Percentiles rank a stretch among this genome's conserved stretches.
These are phyloP conservation scores for Solanum boliviense DNA, from an alignment of 257 asterid species.

Conservation along the genomic window DNA sequence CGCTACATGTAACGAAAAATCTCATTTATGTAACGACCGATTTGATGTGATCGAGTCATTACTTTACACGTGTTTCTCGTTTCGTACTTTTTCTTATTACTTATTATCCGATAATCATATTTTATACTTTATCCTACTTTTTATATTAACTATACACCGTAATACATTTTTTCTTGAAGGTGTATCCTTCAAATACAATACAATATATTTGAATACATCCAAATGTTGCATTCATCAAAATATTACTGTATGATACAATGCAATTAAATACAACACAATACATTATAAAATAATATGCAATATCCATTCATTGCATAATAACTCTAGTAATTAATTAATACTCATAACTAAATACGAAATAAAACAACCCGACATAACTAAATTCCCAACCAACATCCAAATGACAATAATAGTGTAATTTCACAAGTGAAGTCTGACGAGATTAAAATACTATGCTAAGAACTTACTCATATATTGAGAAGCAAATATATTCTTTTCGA, in stretches of 20 bases:
- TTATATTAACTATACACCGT: too few species aligned
- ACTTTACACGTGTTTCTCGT: too few species aligned
- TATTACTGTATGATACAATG: too few species aligned
- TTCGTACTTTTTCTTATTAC: too few species aligned
- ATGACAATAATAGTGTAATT: too few species aligned
- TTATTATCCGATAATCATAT: too few species aligned
- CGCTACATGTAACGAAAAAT: neutral
- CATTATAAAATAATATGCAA: too few species aligned
- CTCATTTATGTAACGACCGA: too few species aligned
- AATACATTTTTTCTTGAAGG: neutral
- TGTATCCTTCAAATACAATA: neutral
- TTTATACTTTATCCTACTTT: too few species aligned
- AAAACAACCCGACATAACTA: neutral
- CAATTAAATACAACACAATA: neutral
- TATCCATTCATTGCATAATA: neutral
- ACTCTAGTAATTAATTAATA: neutral
- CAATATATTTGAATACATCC: neutral
- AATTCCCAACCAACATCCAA: neutral
- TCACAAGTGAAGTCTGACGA: neutral
- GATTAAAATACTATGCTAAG: rapidly evolving
- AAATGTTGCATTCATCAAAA: too few species aligned
- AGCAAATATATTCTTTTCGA: too few species aligned
- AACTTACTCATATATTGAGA: neutral
- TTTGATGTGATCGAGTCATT: rapidly evolving
- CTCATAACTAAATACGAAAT: too few species aligned